Evolutionary conservation across 1,139 yeast genomes (phyloP).

Genomic region (Debaryomycetaceae sp.): DNA sequence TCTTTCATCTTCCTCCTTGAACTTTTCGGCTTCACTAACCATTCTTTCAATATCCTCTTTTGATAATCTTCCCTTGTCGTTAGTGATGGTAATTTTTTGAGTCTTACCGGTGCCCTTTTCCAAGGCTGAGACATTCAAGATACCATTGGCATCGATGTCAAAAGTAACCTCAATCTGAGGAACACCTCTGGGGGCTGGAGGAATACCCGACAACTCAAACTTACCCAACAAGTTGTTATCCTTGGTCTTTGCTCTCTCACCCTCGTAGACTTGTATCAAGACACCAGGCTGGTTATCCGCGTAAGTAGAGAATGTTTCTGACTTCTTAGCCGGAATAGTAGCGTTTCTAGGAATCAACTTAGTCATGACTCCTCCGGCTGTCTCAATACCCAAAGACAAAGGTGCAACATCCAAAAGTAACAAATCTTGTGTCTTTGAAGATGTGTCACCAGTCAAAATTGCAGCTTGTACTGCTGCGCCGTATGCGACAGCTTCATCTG

Average conservation of each 20-base stretch:
- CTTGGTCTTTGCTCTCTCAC: slow-evolving; percentile 93
- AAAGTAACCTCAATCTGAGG: slow-evolving; percentile 96
- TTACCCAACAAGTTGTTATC: slow-evolving; percentile 94
- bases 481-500: slow-evolving; percentile 45
- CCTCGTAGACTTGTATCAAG: slow-evolving; percentile 90
- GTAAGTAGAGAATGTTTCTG: slow-evolving; percentile 92
- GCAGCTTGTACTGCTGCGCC: slow-evolving; percentile 48
- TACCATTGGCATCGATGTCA: slow-evolving; percentile 90
- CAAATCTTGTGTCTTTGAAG: slow-evolving; percentile 74
- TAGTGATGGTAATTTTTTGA: slow-evolving; percentile 36
- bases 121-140: slow-evolving; percentile 78
- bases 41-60: slow-evolving; percentile 38
- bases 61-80: slow-evolving; percentile 38
- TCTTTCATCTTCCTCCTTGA: slow-evolving; percentile 33
- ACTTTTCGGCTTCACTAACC: slow-evolving; percentile 38
- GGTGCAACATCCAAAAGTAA: slow-evolving; percentile 90
- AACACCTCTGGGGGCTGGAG: slow-evolving; percentile 97
- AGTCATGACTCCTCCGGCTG: slow-evolving; percentile 97
- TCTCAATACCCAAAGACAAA: slow-evolving; percentile 90
- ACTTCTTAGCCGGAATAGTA: slow-evolving; percentile 92
- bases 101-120: slow-evolving; percentile 83
- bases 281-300: slow-evolving; percentile 97
- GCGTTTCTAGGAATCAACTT: slow-evolving; percentile 94
- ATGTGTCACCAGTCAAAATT: slow-evolving; percentile 78
- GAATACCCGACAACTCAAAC: slow-evolving; percentile 90